phyloP scores from a whole-genome alignment of 2,329 filamentous ascomycete genomes.

The Ascocoryne sarcoides region DNA sequence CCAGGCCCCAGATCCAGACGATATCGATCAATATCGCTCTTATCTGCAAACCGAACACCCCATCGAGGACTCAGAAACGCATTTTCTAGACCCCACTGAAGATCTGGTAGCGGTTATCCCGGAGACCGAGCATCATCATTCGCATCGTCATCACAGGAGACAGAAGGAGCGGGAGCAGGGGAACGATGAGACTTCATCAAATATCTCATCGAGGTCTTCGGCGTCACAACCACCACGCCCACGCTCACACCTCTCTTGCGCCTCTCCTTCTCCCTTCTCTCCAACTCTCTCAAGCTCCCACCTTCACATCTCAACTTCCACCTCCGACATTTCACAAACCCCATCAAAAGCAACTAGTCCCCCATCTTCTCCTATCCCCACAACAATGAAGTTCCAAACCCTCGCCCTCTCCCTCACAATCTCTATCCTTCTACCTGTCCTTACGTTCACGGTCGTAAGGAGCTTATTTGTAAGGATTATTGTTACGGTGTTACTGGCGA shows the following conservation, averaged over 20 bases:
- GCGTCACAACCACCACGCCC: neutral
- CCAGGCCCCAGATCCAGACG: constrained; percentile 38
- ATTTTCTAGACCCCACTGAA: constrained; percentile 25
- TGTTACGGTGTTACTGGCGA: constrained; percentile 44
- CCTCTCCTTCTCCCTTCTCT: constrained; percentile 3
- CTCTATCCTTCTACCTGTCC: constrained; percentile 46
- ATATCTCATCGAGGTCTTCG: constrained; percentile 5
- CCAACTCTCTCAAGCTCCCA: neutral
- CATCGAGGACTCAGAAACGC: constrained; percentile 47
- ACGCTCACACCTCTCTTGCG: no score
- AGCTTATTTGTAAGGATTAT: constrained; percentile 49
- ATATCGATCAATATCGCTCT: constrained; percentile 42
- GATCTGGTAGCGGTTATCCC: constrained; percentile 25
- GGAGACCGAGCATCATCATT: constrained; percentile 6
- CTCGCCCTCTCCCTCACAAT: constrained; percentile 41
- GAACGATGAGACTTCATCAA: constrained; percentile 4
- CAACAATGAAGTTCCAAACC: constrained; percentile 10
- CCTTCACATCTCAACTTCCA: neutral
- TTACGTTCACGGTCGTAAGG: constrained; percentile 49
- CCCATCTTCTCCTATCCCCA: no score
- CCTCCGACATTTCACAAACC: neutral
- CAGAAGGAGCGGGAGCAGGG: neutral
- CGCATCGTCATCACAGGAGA: constrained; percentile 2
- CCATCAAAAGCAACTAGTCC: constrained; percentile 3
- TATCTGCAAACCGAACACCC: constrained; percentile 48